A percentile compares a stretch with the other conserved stretches of the same genome.
These are phyloP conservation scores for Aureobasidium sp. DNA, from an alignment of 2,329 filamentous ascomycete genomes.

Conservation along the genomic window DNA sequence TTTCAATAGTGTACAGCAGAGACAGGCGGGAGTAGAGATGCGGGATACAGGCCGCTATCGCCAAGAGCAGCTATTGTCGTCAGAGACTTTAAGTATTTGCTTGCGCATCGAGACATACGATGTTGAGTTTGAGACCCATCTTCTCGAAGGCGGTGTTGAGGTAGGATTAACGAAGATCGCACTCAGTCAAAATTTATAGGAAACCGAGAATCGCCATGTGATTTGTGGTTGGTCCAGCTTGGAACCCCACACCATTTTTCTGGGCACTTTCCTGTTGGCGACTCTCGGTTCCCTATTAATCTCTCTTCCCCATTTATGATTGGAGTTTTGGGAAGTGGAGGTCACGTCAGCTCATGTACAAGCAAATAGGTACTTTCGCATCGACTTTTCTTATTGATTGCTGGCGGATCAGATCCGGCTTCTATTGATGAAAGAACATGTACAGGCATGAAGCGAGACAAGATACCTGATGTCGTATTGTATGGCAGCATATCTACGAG, in stretches of 20 bases:
- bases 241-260: no score
- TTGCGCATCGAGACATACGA: background rate
- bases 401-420: background rate
- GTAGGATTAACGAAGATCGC: no score
- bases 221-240: no score
- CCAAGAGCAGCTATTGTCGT: background rate
- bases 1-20: background rate
- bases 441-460: background rate
- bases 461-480: background rate
- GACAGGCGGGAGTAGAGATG: slow-evolving; percentile 4
- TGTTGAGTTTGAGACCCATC: background rate
- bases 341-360: background rate
- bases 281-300: no score
- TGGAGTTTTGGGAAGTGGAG: no score
- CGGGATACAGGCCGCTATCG: background rate
- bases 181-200: no score
- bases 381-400: background rate
- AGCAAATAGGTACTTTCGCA: background rate
- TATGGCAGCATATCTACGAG: background rate
- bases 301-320: no score
- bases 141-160: background rate
- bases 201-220: no score
- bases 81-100: background rate
- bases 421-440: no score
- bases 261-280: no score